These are phyloP conservation scores for Hymenoscyphus repandus DNA, from an alignment of 2,329 filamentous ascomycete genomes.

Conservation along the genomic window DNA sequence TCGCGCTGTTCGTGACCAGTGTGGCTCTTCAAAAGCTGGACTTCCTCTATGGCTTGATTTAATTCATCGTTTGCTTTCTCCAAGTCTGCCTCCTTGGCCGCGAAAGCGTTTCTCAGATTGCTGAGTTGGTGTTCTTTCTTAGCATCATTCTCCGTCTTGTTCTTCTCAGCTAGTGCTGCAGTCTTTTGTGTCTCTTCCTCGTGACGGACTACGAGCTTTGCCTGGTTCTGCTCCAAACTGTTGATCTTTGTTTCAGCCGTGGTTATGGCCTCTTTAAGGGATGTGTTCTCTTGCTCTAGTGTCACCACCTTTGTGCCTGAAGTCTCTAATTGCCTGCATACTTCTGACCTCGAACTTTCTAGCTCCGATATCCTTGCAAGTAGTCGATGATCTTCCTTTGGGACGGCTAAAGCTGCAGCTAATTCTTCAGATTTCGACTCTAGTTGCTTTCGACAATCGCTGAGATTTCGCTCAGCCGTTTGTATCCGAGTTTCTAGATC, in stretches of 20 bases:
- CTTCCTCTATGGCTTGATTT: neutral
- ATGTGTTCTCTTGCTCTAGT: conserved; percentile 13
- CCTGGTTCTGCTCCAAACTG: conserved; percentile 24
- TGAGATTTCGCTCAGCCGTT: conserved; percentile 15
- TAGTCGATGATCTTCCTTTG: conserved; percentile 19
- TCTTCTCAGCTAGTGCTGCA: conserved; percentile 14
- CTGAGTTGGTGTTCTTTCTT: conserved; percentile 15
- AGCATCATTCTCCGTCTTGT: conserved; percentile 11
- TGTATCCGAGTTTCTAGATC: conserved; percentile 12
- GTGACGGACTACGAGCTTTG: conserved; percentile 16
- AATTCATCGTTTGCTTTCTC: neutral
- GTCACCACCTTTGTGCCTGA: conserved; percentile 31
- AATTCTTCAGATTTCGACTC: conserved; percentile 21
- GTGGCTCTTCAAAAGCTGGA: neutral
- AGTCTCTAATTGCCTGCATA: conserved; percentile 26
- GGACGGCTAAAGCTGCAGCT: conserved; percentile 7
- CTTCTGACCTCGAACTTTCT: conserved; percentile 18
- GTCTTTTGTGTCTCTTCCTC: conserved; percentile 19
- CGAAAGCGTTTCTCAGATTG: conserved; percentile 11
- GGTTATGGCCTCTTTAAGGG: conserved; percentile 10
- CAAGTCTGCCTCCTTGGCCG: conserved; percentile 8
- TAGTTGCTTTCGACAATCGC: conserved; percentile 15
- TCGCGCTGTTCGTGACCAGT: neutral
- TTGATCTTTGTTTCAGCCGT: conserved; percentile 20
- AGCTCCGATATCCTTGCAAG: conserved; percentile 18